A percentile compares a stretch with the other conserved stretches of the same genome.
These are phyloP conservation scores for Turritis glabra DNA, from an alignment of 345 rosid genomes.

Conservation along the genomic window DNA sequence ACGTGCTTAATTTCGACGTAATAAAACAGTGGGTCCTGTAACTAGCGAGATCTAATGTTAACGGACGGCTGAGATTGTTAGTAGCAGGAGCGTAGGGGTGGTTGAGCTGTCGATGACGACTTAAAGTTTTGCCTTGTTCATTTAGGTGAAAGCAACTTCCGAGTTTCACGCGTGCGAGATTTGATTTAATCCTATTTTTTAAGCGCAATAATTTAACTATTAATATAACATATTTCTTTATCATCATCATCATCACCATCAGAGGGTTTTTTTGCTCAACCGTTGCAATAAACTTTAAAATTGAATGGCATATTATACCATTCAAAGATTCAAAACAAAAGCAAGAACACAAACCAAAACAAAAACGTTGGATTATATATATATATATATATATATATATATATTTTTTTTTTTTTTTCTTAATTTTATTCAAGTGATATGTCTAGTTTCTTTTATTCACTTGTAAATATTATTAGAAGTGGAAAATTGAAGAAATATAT, in stretches of 20 bases:
- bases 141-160: slow-evolving; percentile 38
- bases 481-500: background rate
- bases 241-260: too few relatives aligned
- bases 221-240: background rate
- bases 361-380: background rate
- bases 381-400: too few relatives aligned
- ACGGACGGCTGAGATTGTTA: slow-evolving; percentile 32
- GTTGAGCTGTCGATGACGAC: slow-evolving; percentile 38
- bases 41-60: background rate
- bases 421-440: background rate
- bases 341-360: too few relatives aligned
- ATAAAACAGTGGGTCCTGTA: background rate
- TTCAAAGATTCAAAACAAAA: background rate
- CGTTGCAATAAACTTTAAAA: background rate
- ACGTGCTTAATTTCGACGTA: background rate
- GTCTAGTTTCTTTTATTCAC: background rate
- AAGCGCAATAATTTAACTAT: background rate
- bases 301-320: background rate
- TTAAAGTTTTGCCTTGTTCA: slow-evolving; percentile 32
- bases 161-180: slow-evolving; percentile 14
- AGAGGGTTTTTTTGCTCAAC: slow-evolving; percentile 7
- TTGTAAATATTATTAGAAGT: background rate
- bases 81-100: slow-evolving; percentile 16
- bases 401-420: too few relatives aligned
- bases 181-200: background rate